A percentile compares a stretch with the other conserved stretches of the same genome.
Evolutionary conservation across 805 yeast genomes (phyloP).

Genomic region (Yamadazyma insecticola): DNA sequence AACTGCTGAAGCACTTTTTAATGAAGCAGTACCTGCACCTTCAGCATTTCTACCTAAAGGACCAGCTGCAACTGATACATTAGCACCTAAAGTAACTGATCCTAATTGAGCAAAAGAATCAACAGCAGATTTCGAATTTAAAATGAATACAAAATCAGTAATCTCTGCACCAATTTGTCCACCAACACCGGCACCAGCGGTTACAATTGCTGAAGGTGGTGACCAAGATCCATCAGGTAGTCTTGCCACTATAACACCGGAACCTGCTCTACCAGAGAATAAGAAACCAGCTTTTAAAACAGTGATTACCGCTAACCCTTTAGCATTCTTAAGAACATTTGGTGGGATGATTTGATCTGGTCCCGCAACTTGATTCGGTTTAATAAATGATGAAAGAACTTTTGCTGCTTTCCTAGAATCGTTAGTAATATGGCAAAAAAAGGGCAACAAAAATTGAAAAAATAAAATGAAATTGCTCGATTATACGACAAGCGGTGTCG

Average conservation of each 20-base stretch:
- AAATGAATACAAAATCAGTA: slow-evolving; percentile 92
- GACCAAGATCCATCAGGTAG: slow-evolving; percentile 96
- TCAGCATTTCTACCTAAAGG: slow-evolving; percentile 97
- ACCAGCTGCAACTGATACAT: slow-evolving; percentile 93
- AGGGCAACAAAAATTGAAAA: neutral
- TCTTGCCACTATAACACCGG: slow-evolving; percentile 91
- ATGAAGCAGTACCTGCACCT: slow-evolving; percentile 92
- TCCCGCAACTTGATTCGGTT: slow-evolving; percentile 91
- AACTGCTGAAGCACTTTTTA: slow-evolving; percentile 82
- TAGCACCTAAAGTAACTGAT: slow-evolving; percentile 91
- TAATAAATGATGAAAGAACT: slow-evolving; percentile 80
- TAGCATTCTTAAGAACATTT: slow-evolving; percentile 77
- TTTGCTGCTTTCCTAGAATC: slow-evolving; percentile 97
- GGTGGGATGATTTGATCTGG: slow-evolving; percentile 90
- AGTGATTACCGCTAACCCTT: slow-evolving; percentile 87
- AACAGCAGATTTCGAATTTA: slow-evolving; percentile 84
- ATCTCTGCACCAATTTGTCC: slow-evolving; percentile 96
- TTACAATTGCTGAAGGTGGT: slow-evolving; percentile 90
- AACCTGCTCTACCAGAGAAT: slow-evolving; percentile 96
- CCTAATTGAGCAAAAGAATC: slow-evolving; percentile 92
- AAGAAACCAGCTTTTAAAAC: slow-evolving; percentile 96
- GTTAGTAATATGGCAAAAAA: no score
- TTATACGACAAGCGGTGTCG: slow-evolving; percentile 1
- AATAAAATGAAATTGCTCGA: slow-evolving; percentile 2
- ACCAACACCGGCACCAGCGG: slow-evolving; percentile 99